Evolutionary conservation across 805 yeast genomes (phyloP).

Genomic region (Saccharomycopsis capsularis): DNA sequence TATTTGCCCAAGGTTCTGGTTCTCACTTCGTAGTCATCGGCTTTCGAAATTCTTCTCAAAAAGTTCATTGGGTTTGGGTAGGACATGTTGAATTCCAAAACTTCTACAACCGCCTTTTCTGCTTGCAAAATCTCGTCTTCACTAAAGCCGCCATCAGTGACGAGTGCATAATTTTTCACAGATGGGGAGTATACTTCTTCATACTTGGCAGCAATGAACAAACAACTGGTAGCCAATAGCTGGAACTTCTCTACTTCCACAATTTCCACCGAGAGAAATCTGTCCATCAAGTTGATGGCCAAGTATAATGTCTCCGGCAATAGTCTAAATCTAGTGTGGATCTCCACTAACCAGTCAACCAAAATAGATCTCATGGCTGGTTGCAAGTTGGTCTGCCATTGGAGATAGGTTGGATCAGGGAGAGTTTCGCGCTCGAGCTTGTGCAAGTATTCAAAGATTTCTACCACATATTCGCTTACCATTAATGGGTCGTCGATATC

Average conservation of each 20-base stretch:
- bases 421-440: constrained; percentile 65
- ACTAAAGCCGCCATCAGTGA: constrained; percentile 78
- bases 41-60: constrained; percentile 79
- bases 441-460: constrained; percentile 74
- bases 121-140: constrained; percentile 78
- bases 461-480: constrained; percentile 90
- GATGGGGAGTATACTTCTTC: constrained; percentile 90
- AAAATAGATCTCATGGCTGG: constrained; percentile 81
- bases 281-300: constrained; percentile 80
- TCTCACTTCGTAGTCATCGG: constrained; percentile 81
- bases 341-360: constrained; percentile 92
- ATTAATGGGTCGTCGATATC: constrained; percentile 72
- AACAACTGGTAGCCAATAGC: constrained; percentile 74
- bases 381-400: constrained; percentile 56
- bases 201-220: constrained; percentile 87
- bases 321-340: constrained; percentile 75
- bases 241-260: constrained; percentile 78
- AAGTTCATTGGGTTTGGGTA: constrained; percentile 90
- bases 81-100: constrained; percentile 65
- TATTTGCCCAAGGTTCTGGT: constrained; percentile 83
- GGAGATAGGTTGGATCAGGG: constrained; percentile 64
- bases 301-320: constrained; percentile 80
- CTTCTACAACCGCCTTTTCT: constrained; percentile 69
- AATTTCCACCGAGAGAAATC: constrained; percentile 68
- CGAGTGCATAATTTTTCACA: constrained; percentile 76